Percentiles rank a stretch among this genome's conserved stretches.
phyloP scores from a whole-genome alignment of 441 rosid species.

The Gossypium gossypioides region DNA sequence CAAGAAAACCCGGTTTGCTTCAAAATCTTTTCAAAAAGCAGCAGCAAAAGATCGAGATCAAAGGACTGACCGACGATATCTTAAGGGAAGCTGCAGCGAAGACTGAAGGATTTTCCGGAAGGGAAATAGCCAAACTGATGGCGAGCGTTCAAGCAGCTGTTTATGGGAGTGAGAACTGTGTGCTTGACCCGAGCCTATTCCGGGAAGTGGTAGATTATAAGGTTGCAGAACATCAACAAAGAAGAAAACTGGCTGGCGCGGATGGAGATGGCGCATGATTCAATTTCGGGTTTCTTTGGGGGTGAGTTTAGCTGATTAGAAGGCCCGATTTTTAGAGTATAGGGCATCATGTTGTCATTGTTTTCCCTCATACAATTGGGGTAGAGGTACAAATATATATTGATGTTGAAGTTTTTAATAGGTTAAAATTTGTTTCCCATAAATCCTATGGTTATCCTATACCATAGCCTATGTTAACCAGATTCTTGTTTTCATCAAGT shows the following conservation, averaged over 20 bases:
- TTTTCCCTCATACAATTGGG: not conserved
- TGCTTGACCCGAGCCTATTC: slow-evolving; percentile 51
- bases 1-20: slow-evolving; percentile 49
- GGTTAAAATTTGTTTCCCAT: not conserved
- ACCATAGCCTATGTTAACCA: not conserved
- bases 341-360: slow-evolving; percentile 1
- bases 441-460: not conserved
- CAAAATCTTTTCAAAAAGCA: slow-evolving; percentile 46
- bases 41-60: slow-evolving; percentile 50
- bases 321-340: not conserved
- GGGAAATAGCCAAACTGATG: slow-evolving; percentile 74
- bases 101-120: slow-evolving; percentile 73
- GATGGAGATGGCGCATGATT: not conserved
- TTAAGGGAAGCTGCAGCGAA: slow-evolving; percentile 70
- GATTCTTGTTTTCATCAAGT: not conserved
- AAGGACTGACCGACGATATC: slow-evolving; percentile 62
- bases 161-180: slow-evolving; percentile 60
- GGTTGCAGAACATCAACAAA: slow-evolving; percentile 74
- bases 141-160: slow-evolving; percentile 75
- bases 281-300: not conserved
- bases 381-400: not conserved
- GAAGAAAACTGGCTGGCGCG: slow-evolving; percentile 40
- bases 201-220: slow-evolving; percentile 73
- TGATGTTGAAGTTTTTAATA: not conserved
- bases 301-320: not conserved